A percentile compares a stretch with the other conserved stretches of the same genome.
Conservation (phyloP, 139 green algal genomes). For the Chlorella sp. region DNA sequence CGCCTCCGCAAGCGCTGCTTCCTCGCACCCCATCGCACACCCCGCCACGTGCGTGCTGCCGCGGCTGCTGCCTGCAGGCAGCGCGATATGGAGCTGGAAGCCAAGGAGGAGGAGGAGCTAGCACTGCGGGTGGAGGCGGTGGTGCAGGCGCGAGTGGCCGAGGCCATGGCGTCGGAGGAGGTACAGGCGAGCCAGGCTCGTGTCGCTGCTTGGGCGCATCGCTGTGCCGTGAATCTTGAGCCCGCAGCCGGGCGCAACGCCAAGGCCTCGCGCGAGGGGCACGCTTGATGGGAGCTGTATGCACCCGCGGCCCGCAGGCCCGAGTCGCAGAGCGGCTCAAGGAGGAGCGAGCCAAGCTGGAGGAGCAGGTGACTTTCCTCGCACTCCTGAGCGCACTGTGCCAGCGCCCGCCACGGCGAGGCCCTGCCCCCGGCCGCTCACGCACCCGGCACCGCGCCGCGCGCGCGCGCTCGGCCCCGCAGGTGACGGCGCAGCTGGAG, state of each 20-base stretch:
- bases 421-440: background rate
- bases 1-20: background rate
- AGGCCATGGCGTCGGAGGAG: slow-evolving; percentile 25
- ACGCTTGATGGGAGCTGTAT: too few relatives aligned
- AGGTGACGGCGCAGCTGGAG: slow-evolving; percentile 42
- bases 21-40: too few relatives aligned
- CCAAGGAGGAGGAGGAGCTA: slow-evolving; percentile 38
- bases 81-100: slow-evolving; percentile 23
- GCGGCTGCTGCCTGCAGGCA: background rate
- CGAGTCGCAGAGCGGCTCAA: slow-evolving; percentile 31
- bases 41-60: background rate
- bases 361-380: slow-evolving; percentile 35
- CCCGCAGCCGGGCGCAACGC: too few relatives aligned
- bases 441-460: background rate
- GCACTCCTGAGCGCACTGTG: background rate
- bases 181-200: too few relatives aligned
- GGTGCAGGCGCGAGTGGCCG: slow-evolving; percentile 32
- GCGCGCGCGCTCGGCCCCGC: background rate
- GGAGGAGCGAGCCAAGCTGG: slow-evolving; percentile 40
- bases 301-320: too few relatives aligned
- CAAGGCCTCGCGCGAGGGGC: too few relatives aligned
- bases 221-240: too few relatives aligned
- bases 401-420: background rate
- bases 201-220: too few relatives aligned
- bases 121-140: slow-evolving; percentile 29